These are phyloP conservation scores for Pseudozyma tsukubaensis DNA, from an alignment of 1,284 basidiomycete genomes.

Conservation along the genomic window DNA sequence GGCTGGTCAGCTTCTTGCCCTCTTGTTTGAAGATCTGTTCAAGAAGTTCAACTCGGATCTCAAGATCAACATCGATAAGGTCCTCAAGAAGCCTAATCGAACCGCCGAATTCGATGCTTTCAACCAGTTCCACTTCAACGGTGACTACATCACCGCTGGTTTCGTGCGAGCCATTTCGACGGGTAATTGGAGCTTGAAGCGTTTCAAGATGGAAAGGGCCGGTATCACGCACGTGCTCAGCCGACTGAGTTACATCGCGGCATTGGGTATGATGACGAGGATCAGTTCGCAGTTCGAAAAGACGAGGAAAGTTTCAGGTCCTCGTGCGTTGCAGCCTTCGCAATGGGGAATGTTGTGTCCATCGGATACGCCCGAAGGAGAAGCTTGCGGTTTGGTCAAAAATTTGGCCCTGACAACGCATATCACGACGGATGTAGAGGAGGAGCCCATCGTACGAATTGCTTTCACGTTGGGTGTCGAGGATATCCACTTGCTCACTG, in stretches of 20 bases:
- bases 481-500: conserved; percentile 92
- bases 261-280: conserved; percentile 99
- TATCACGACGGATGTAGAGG: conserved; percentile 98
- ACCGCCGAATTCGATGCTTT: conserved; percentile 95
- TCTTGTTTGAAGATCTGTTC: conserved; percentile 97
- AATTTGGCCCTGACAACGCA: conserved; percentile 99
- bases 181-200: conserved; percentile 98
- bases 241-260: conserved; percentile 94
- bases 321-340: conserved; percentile 94
- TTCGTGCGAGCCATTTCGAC: conserved; percentile 98
- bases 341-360: conserved; percentile 99
- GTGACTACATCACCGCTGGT: conserved; percentile 92
- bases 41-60: conserved; percentile 98
- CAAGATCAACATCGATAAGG: conserved; percentile 96
- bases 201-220: conserved; percentile 99
- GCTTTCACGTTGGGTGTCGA: conserved; percentile 95
- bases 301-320: conserved; percentile 97
- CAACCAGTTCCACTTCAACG: conserved; percentile 86
- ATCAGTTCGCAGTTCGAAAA: conserved; percentile 99
- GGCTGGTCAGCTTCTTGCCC: conserved; percentile 92
- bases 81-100: conserved; percentile 94
- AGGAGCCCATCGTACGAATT: conserved; percentile 89
- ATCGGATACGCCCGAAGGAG: conserved; percentile 98
- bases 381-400: conserved; percentile 98
- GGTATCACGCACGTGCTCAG: conserved; percentile 99